Evolutionary conservation across 2,329 filamentous ascomycete genomes (phyloP), one percentile per base, ranked within the genome.

Genomic region (Exophiala sp.): DNA sequence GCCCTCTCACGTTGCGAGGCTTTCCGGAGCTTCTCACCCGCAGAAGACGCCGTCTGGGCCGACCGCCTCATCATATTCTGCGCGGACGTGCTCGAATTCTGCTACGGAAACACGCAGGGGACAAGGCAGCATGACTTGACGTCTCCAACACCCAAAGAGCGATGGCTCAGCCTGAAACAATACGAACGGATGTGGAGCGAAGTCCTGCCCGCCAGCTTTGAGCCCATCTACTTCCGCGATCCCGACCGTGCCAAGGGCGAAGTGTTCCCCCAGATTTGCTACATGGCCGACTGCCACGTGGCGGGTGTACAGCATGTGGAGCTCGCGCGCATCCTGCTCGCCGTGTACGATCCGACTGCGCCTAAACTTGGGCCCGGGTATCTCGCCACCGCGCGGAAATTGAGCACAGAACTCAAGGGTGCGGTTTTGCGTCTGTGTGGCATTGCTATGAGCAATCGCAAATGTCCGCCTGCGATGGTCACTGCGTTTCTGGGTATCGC

Each of bases 61-160:
- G 84, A 85, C 64, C 75, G 81, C n/a, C 78, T 83, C 10, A 75
- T 86, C 0, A 75, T 84, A 1, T 79, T 83, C 61, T 82, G 82
- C 49, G 81, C 81, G 14, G 81, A 85, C 57, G 79, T 85, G 1
- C 68, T 86, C 9, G 81, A 84, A 55, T 84, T 78, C 62, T 86
- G 83, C 63, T 86, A 84, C 63, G 58, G 69, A 6, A 50, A 53
- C 29, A 52, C n/a, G n/a, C n/a, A n/a, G n/a, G n/a, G n/a, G n/a
- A n/a, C n/a, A n/a, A n/a, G n/a, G n/a, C 68, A 84, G 10, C 66
- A 74, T 9, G 66, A 46, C n/a, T 1, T 8, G 2, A 4, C 35
- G 35, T 38, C 34, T 16, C 44, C 29, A 5, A 72, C 5, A 78
- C 76, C 52, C 73, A 75, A 47, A 65, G 71, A 32, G 66, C 69